Base-by-base conservation (phyloP, 1,284 basidiomycete genomes). In the Ganoderma lucidum region DNA sequence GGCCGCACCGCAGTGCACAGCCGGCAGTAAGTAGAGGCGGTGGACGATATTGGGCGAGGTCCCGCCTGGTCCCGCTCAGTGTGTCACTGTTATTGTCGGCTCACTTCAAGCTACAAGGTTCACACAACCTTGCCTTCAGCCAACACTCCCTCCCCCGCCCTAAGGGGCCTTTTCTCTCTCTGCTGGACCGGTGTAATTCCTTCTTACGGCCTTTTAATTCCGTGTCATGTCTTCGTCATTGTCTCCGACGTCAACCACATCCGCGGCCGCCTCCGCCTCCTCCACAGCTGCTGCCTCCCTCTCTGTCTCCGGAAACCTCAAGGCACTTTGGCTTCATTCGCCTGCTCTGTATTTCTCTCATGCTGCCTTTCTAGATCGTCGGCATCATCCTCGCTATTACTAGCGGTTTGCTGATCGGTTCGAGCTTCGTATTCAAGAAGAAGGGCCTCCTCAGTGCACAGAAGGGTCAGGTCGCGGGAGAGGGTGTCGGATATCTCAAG, bases 361-460 rank as follows among this genome's bases (percentile, higher is more conserved):
- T 75, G 65, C 61, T 64, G 35, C 63, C 69, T 76, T 15, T 19
- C 4, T 73, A 92, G 91, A 74, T 93, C 77, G 87, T 93, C 72
- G 92, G 92, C 30, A 88, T 98, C 71, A 83, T 93, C 66, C 88
- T 99, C 51, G 96, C 97, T 28, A 84, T 99, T 63, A 81, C 83
- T 23, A 95, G 92, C 76, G 97, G 97, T 30, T 56, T 97, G 32
- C 90, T 99, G 74, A 99, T 99, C 75, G 97, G 97, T 6, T 87
- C 91, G n/a, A 93, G 92, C 76, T 97, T 96, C 81, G 95, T 96
- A 19, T 90, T 99, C 86, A 99, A 99, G 89, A 99, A 99, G 87
- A 97, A 95, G 79, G 96, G 95, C 17, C 83, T 96, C 30, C 80
- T 93, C 66, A 85, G 88, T 78, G 89, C 90, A 75, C 91, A 93